Percentiles rank a stretch among this genome's conserved stretches.
phyloP scores from a whole-genome alignment of 108 stramenopile genomes.

The Cylindrotheca fusiformis region DNA sequence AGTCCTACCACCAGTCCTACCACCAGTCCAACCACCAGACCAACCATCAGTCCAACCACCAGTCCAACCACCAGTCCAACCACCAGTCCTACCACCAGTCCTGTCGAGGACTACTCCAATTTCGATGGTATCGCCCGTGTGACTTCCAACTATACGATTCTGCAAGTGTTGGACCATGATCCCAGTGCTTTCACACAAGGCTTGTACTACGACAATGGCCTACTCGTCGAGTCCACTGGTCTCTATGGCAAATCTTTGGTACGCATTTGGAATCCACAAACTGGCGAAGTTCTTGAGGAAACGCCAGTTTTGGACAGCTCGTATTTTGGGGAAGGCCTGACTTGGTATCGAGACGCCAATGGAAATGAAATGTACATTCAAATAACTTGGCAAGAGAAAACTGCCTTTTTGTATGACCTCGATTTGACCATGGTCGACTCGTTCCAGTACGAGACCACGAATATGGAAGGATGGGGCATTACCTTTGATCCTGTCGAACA shows the following conservation, averaged over 20 bases:
- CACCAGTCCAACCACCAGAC: not conserved
- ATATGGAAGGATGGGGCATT: constrained; percentile 80
- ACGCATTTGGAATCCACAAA: constrained; percentile 40
- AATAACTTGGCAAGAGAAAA: constrained; percentile 65
- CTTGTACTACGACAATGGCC: constrained; percentile 32
- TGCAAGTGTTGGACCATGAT: constrained; percentile 44
- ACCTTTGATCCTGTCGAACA: constrained; percentile 50
- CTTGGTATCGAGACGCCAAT: constrained; percentile 34
- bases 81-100: not conserved
- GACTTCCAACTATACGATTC: constrained; percentile 5
- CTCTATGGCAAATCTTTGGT: constrained; percentile 49
- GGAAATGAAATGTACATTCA: constrained; percentile 55
- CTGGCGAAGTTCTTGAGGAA: not conserved
- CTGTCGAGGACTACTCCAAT: not conserved
- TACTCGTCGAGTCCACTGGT: constrained; percentile 60
- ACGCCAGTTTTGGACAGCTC: constrained; percentile 23
- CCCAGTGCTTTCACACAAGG: constrained; percentile 70
- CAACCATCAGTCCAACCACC: not conserved
- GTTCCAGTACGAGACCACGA: constrained; percentile 35
- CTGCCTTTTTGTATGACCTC: constrained; percentile 55
- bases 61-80: not conserved
- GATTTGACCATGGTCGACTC: constrained; percentile 30
- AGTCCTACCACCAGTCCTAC: not conserved
- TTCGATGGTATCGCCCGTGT: constrained; percentile 6
- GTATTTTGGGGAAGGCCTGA: constrained; percentile 75